Evolutionary conservation across 148 eudicot species (phyloP).

Genomic region (Diospyros kaki): DNA sequence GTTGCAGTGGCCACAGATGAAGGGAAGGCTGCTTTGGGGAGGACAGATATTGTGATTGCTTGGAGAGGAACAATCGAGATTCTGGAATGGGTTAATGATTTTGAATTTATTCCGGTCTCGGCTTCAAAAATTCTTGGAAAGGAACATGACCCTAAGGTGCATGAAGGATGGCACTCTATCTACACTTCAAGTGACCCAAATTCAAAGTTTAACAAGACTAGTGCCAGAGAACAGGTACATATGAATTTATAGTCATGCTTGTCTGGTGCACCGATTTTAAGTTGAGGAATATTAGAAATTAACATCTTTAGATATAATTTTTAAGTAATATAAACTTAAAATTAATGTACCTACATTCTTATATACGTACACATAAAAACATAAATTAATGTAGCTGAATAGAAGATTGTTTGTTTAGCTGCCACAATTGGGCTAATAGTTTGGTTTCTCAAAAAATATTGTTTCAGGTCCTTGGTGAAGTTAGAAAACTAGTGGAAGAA

Average conservation of each 20-base stretch:
- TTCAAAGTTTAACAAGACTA: slow-evolving; percentile 45
- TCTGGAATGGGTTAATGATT: slow-evolving; percentile 46
- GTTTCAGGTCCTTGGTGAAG: slow-evolving; percentile 41
- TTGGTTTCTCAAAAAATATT: neutral
- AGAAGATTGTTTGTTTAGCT: too few species aligned
- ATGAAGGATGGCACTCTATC: slow-evolving; percentile 51
- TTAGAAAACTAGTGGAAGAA: slow-evolving; percentile 31
- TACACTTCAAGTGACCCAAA: slow-evolving; percentile 52
- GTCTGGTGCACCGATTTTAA: too few species aligned
- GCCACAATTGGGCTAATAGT: too few species aligned
- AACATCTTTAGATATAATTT: neutral
- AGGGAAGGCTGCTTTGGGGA: slow-evolving; percentile 25
- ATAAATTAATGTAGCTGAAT: too few species aligned
- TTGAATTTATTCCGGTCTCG: slow-evolving; percentile 25
- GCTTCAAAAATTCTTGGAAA: slow-evolving; percentile 38
- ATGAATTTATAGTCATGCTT: too few species aligned
- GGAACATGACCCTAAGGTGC: slow-evolving; percentile 30
- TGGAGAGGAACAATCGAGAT: slow-evolving; percentile 42
- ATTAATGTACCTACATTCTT: neutral
- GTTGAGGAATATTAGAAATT: too few species aligned
- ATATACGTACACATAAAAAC: too few species aligned
- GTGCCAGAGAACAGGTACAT: slow-evolving; percentile 55
- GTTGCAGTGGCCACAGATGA: slow-evolving; percentile 41
- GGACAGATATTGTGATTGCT: slow-evolving; percentile 41
- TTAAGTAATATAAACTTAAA: neutral